phyloP scores from a whole-genome alignment of 2,329 filamentous ascomycete genomes.

The Diaporthe ampelina region DNA sequence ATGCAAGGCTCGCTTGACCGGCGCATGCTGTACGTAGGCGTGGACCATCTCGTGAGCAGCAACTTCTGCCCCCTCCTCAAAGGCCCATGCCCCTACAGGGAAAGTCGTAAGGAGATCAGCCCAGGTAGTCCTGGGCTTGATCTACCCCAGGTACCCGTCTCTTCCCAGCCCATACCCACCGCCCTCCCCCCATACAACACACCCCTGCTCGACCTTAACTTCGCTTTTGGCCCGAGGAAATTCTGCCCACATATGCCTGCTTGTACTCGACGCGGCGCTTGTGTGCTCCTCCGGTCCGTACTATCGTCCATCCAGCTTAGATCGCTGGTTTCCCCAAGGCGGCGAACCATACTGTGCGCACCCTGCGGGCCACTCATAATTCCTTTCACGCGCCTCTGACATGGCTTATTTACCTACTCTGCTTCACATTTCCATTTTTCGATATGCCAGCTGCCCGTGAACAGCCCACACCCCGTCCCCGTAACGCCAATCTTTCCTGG shows the following conservation, averaged over 20 bases:
- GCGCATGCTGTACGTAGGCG: conserved; percentile 14
- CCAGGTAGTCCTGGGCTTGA: conserved; percentile 38
- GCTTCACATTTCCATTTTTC: conserved; percentile 33
- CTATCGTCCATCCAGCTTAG: conserved; percentile 38
- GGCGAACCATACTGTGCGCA: conserved; percentile 36
- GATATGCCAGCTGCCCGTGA: conserved; percentile 24
- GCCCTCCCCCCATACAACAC: background rate
- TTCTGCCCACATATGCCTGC: conserved; percentile 25
- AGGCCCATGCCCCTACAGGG: conserved; percentile 6
- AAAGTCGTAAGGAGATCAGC: conserved; percentile 26
- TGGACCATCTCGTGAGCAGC: conserved; percentile 38
- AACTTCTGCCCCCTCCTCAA: conserved; percentile 27
- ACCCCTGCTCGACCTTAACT: conserved; percentile 25
- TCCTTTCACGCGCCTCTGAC: conserved; percentile 35
- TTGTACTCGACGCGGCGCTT: conserved; percentile 1
- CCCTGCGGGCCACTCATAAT: conserved; percentile 32
- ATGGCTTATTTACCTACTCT: conserved; percentile 35
- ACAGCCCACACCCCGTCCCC: conserved; percentile 10
- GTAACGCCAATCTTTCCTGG: conserved; percentile 35
- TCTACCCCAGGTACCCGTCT: conserved; percentile 32
- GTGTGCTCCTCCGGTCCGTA: conserved; percentile 25
- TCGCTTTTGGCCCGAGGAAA: conserved; percentile 7
- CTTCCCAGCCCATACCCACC: conserved; percentile 3
- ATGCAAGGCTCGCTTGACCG: conserved; percentile 30
- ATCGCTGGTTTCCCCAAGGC: conserved; percentile 27